A percentile compares a stretch with the other conserved stretches of the same genome.
phyloP scores from a whole-genome alignment of 192 early-diverging fungal species.

The Gaertneriomyces semiglobifer region DNA sequence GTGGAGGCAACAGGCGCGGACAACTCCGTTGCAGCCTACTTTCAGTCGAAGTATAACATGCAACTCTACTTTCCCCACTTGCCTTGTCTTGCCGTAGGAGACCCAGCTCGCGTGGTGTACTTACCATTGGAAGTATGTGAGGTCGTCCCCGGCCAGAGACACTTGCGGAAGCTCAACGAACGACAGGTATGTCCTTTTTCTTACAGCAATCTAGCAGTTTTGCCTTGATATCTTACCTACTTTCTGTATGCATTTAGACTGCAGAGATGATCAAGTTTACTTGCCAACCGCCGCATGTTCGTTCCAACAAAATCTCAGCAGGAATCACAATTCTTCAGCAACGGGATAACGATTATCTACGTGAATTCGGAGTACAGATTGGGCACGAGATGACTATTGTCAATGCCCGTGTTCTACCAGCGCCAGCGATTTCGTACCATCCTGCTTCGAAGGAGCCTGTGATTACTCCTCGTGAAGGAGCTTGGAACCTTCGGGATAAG shows the following conservation, averaged over 20 bases:
- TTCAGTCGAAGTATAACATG: constrained; percentile 67
- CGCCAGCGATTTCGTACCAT: constrained; percentile 74
- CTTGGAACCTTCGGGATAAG: constrained; percentile 86
- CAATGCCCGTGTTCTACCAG: constrained; percentile 73
- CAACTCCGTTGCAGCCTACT: constrained; percentile 76
- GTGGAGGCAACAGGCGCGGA: constrained; percentile 44
- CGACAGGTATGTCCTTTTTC: constrained; percentile 41
- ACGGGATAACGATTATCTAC: constrained; percentile 68
- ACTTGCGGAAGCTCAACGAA: constrained; percentile 78
- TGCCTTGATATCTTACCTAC: neutral
- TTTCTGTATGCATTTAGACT: constrained; percentile 50
- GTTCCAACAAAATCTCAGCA: constrained; percentile 78
- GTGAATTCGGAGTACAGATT: constrained; percentile 73
- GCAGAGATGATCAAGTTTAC: constrained; percentile 96
- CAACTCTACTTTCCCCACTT: constrained; percentile 71
- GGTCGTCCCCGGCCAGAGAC: constrained; percentile 77
- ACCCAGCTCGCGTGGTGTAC: constrained; percentile 56
- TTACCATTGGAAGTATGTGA: constrained; percentile 91
- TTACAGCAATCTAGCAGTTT: neutral
- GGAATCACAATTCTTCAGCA: constrained; percentile 66
- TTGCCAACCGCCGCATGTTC: constrained; percentile 77
- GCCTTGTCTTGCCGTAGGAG: constrained; percentile 69
- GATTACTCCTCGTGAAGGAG: constrained; percentile 63
- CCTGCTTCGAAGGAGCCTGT: constrained; percentile 59
- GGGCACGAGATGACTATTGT: constrained; percentile 62